Conservation (phyloP, 495 filamentous ascomycete genomes). For the Penicillium cataractarum region DNA sequence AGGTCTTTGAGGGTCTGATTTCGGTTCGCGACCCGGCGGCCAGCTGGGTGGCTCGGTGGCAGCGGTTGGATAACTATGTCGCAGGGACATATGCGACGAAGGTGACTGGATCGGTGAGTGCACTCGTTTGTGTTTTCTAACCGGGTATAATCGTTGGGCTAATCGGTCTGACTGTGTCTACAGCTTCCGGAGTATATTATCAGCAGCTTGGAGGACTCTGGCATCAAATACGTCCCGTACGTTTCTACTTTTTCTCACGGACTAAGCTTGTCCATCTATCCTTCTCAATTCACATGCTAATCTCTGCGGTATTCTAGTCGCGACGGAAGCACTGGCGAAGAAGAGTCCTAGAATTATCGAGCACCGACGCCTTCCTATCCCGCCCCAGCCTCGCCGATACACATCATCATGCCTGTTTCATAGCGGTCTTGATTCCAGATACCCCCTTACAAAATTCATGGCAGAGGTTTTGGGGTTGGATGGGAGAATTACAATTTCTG, state of each 20-base stretch:
- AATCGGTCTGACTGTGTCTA: conserved; percentile 6
- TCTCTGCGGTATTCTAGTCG: conserved; percentile 34
- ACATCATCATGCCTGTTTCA: conserved; percentile 11
- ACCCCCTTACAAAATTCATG: conserved; percentile 17
- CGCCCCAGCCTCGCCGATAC: not conserved
- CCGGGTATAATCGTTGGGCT: not conserved
- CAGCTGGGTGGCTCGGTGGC: conserved; percentile 94
- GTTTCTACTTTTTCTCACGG: conserved; percentile 16
- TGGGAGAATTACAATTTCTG: conserved; percentile 10
- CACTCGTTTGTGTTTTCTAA: not conserved
- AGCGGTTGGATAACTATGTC: conserved; percentile 85
- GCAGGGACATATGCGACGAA: conserved; percentile 91
- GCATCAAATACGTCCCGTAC: conserved; percentile 70
- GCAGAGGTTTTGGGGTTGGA: conserved; percentile 1
- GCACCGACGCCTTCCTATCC: conserved; percentile 5
- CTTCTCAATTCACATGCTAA: conserved; percentile 3
- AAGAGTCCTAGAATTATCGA: conserved; percentile 38
- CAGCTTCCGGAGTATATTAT: conserved; percentile 68
- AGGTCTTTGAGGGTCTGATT: conserved; percentile 90
- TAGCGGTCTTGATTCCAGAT: conserved; percentile 15
- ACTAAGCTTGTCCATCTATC: not conserved
- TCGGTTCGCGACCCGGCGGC: conserved; percentile 72
- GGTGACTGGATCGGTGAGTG: conserved; percentile 72
- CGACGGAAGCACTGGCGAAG: conserved; percentile 56
- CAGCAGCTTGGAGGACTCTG: conserved; percentile 66